phyloP scores from a whole-genome alignment of 2,329 filamentous ascomycete genomes.

The Pseudogymnoascus verrucosus region DNA sequence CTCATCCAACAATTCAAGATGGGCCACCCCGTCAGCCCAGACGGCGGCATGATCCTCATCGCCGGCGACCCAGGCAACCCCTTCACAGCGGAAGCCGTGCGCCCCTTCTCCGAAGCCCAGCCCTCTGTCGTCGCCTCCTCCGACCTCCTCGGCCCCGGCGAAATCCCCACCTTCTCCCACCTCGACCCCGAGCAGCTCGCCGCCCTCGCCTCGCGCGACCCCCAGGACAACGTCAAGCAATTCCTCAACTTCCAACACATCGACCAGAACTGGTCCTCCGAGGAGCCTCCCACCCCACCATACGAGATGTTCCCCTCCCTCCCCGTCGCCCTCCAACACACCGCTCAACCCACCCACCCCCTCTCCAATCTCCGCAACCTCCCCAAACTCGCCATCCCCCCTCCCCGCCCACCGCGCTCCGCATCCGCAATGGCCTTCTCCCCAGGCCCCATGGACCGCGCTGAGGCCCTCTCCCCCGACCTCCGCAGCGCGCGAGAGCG shows the following conservation, averaged over 20 bases:
- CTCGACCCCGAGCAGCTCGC: conserved; percentile 69
- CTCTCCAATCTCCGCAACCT: conserved; percentile 50
- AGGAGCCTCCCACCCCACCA: conserved; percentile 62
- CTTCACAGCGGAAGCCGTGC: conserved; percentile 49
- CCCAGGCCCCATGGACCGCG: conserved; percentile 46
- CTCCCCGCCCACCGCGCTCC: conserved; percentile 24
- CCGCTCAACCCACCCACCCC: conserved; percentile 24
- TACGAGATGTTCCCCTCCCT: conserved; percentile 52
- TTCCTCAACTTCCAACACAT: conserved; percentile 81
- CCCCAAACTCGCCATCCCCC: conserved; percentile 55
- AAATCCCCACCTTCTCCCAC: conserved; percentile 55
- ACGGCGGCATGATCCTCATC: conserved; percentile 64
- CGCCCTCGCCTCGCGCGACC: conserved; percentile 63
- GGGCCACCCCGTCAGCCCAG: conserved; percentile 58
- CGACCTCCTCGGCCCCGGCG: conserved; percentile 70
- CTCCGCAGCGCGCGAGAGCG: conserved; percentile 41
- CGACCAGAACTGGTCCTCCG: conserved; percentile 31
- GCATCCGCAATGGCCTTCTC: conserved; percentile 32
- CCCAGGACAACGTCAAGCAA: conserved; percentile 87
- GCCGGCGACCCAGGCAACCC: conserved; percentile 74
- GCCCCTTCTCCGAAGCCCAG: conserved; percentile 65
- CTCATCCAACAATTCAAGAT: conserved; percentile 67
- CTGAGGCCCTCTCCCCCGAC: conserved; percentile 45
- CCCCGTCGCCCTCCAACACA: conserved; percentile 7
- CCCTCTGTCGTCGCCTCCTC: conserved; percentile 87